A percentile compares a stretch with the other conserved stretches of the same genome.
phyloP scores from a whole-genome alignment of 163 green algal species.

The Smithsoniella earleae region DNA sequence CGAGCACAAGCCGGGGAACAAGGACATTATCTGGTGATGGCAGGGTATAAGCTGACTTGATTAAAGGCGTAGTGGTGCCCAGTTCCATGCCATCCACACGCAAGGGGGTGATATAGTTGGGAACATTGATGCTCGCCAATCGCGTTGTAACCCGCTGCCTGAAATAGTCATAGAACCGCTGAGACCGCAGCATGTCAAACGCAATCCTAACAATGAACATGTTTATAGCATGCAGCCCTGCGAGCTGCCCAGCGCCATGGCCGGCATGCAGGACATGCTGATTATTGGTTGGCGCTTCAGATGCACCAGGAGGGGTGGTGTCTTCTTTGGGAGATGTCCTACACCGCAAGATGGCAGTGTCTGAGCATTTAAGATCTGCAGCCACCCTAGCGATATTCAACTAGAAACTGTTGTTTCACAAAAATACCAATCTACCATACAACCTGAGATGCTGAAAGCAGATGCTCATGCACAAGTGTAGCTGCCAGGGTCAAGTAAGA shows the following conservation, averaged over 20 bases:
- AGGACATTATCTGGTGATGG: constrained; percentile 4
- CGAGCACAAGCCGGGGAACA: neutral
- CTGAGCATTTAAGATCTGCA: too few relatives aligned
- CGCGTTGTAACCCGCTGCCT: neutral
- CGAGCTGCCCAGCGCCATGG: neutral
- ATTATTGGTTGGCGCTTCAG: too few relatives aligned
- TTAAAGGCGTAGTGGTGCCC: neutral
- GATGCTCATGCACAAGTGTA: too few relatives aligned
- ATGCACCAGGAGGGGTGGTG: too few relatives aligned
- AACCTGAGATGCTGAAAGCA: too few relatives aligned
- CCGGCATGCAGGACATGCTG: neutral
- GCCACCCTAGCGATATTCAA: too few relatives aligned
- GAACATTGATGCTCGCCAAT: neutral
- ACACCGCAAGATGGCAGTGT: too few relatives aligned
- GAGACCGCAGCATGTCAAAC: neutral
- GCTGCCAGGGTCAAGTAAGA: too few relatives aligned
- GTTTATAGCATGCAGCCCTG: constrained; percentile 6
- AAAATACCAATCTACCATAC: too few relatives aligned
- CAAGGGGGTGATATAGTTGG: constrained; percentile 2
- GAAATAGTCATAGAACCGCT: neutral
- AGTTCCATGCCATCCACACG: neutral
- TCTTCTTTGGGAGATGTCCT: too few relatives aligned
- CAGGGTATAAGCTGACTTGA: constrained; percentile 11
- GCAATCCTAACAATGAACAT: neutral
- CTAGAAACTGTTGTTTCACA: too few relatives aligned